Conservation (phyloP, 2,329 filamentous ascomycete genomes). For the Aureobasidium mangrovei region DNA sequence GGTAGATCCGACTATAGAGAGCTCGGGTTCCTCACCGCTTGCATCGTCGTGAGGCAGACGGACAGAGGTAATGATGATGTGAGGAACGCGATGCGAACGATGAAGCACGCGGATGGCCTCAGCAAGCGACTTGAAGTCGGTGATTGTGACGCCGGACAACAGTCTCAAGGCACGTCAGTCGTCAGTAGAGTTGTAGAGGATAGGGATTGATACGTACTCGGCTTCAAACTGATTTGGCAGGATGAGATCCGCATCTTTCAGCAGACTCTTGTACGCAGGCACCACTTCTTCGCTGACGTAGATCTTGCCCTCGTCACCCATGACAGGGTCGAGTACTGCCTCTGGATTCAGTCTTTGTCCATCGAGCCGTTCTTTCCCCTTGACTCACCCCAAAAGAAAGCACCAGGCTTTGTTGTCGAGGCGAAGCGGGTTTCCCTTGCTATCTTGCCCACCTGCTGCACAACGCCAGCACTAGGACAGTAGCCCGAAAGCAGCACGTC, state of each 20-base stretch:
- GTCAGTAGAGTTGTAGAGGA: background rate
- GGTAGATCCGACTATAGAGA: conserved; percentile 65
- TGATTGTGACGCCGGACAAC: conserved; percentile 76
- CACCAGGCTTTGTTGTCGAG: conserved; percentile 51
- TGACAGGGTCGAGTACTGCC: conserved; percentile 83
- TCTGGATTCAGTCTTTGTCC: background rate
- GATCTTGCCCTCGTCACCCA: conserved; percentile 88
- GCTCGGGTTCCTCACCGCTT: conserved; percentile 16
- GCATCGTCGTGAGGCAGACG: conserved; percentile 43
- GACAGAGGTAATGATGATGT: conserved; percentile 88
- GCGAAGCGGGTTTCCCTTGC: conserved; percentile 68
- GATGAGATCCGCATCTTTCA: conserved; percentile 80
- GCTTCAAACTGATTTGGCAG: conserved; percentile 96
- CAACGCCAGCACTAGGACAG: conserved; percentile 75
- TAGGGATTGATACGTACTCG: conserved; percentile 53
- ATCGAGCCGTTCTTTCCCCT: background rate
- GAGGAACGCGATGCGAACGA: conserved; percentile 57
- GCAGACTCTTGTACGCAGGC: conserved; percentile 73
- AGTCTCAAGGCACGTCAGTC: conserved; percentile 43
- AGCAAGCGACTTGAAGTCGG: conserved; percentile 62
- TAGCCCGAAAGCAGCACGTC: conserved; percentile 94
- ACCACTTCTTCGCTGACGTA: conserved; percentile 91
- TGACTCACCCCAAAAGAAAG: conserved; percentile 73
- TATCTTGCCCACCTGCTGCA: conserved; percentile 77
- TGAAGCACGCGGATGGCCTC: conserved; percentile 72